A percentile compares a stretch with the other conserved stretches of the same genome.
Evolutionary conservation across 140 eudicot genomes (phyloP).

Genomic region (Cichorium intybus): DNA sequence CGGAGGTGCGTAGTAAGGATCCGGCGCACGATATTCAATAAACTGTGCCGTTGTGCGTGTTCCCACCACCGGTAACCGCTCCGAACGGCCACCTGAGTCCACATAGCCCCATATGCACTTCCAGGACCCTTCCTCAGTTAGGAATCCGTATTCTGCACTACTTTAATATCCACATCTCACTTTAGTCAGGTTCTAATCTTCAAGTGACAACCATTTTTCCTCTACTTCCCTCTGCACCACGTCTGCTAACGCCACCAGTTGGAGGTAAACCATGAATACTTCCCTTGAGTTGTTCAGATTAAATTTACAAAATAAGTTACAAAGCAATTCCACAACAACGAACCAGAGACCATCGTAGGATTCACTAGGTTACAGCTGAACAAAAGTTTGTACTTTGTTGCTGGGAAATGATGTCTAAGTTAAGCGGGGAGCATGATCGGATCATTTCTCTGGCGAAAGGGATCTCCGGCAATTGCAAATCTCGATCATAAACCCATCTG

Average conservation of each 20-base stretch:
- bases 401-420: conserved; percentile 28
- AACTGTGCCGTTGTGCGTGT: no score
- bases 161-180: conserved; percentile 1
- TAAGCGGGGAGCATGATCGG: conserved; percentile 39
- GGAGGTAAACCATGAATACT: conserved; percentile 11
- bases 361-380: conserved; percentile 18
- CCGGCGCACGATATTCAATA: conserved; percentile 57
- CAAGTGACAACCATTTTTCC: not conserved
- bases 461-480: conserved; percentile 69
- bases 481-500: conserved; percentile 93
- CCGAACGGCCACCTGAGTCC: conserved; percentile 25
- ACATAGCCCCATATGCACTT: conserved; percentile 10
- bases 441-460: conserved; percentile 37
- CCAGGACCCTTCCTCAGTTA: conserved; percentile 18
- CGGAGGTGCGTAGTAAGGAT: conserved; percentile 49
- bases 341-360: not conserved
- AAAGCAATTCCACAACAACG: not conserved
- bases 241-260: not conserved
- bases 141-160: conserved; percentile 6
- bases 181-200: conserved; percentile 6
- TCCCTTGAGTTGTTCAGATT: no score
- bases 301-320: no score
- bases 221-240: conserved; percentile 6
- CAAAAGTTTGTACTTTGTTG: conserved; percentile 26
- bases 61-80: conserved; percentile 24